These are phyloP conservation scores for Chrysopogon serrulatus DNA, from an alignment of 176 grass and related monocot species.

Conservation along the genomic window DNA sequence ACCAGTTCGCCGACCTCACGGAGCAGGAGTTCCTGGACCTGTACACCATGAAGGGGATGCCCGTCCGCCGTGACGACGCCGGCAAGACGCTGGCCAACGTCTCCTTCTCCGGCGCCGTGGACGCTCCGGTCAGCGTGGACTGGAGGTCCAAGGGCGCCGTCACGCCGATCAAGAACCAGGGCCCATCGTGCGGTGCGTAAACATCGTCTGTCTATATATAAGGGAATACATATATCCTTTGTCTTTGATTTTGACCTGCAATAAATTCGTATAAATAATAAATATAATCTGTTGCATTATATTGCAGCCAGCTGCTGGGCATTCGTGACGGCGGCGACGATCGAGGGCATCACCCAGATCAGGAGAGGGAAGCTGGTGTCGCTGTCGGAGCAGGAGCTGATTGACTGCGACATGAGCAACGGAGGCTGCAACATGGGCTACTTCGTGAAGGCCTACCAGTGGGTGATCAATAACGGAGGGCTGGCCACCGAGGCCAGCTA, in stretches of 20 bases:
- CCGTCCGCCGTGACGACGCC: neutral
- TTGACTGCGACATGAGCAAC: conserved; percentile 60
- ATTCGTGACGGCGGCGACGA: conserved; percentile 42
- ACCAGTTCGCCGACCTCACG: conserved; percentile 60
- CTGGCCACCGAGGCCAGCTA: conserved; percentile 30
- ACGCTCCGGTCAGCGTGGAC: conserved; percentile 15
- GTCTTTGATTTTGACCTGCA: too few species aligned
- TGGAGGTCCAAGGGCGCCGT: conserved; percentile 36
- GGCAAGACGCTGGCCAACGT: neutral
- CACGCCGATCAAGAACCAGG: conserved; percentile 21
- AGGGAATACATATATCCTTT: too few species aligned
- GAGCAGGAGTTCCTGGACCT: conserved; percentile 38
- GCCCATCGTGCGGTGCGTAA: neutral
- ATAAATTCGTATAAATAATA: too few species aligned
- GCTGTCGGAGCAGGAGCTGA: conserved; percentile 56
- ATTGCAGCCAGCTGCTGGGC: conserved; percentile 51
- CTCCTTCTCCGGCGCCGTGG: neutral
- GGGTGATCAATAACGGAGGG: conserved; percentile 39
- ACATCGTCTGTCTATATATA: too few species aligned
- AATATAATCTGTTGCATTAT: too few species aligned
- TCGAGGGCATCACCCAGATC: conserved; percentile 50
- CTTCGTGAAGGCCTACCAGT: conserved; percentile 9
- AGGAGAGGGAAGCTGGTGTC: conserved; percentile 18
- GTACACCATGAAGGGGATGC: neutral
- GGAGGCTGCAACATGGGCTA: conserved; percentile 34